Percentiles rank a stretch among this genome's conserved stretches.
Evolutionary conservation across 371 early-diverging fungal species (phyloP).

Genomic region (Quaeritorhiza haematococci): DNA sequence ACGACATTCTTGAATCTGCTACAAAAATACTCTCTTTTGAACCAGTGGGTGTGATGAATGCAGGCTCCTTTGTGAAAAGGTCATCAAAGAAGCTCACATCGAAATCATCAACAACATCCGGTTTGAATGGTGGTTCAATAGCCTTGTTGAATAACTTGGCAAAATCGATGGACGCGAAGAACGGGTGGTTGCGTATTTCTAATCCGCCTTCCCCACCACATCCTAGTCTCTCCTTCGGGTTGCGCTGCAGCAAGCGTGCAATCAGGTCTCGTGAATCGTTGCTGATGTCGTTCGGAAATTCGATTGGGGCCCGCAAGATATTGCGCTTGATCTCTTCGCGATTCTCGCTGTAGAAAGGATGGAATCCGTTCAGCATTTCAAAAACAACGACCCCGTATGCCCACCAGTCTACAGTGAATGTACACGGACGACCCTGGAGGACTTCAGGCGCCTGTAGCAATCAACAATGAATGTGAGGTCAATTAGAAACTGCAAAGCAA

Average conservation of each 20-base stretch:
- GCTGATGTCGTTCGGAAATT: constrained; percentile 85
- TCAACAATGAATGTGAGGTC: too few species aligned
- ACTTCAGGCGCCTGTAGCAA: constrained; percentile 99
- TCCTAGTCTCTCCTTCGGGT: constrained; percentile 81
- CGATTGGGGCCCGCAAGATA: constrained; percentile 85
- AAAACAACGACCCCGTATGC: constrained; percentile 97
- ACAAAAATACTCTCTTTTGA: too few species aligned
- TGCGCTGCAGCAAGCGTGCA: constrained; percentile 67
- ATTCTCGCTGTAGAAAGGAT: constrained; percentile 91
- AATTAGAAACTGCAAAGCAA: too few species aligned
- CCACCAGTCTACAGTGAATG: constrained; percentile 98
- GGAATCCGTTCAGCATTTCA: constrained; percentile 91
- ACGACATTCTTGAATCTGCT: too few species aligned
- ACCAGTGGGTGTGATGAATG: too few species aligned
- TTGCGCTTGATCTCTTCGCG: constrained; percentile 94
- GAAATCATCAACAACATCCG: constrained; percentile 34
- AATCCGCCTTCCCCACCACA: constrained; percentile 73
- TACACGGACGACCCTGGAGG: constrained; percentile 84
- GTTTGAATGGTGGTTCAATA: constrained; percentile 39
- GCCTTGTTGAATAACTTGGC: constrained; percentile 28
- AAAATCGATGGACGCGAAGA: constrained; percentile 61
- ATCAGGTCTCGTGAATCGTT: constrained; percentile 43
- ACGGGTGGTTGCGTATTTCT: constrained; percentile 89
- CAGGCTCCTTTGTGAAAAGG: constrained; percentile 32
- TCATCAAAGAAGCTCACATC: constrained; percentile 39